Evolutionary conservation across 805 yeast species (phyloP), one percentile per base, ranked within the genome.

Genomic region (Ogataea allantospora): DNA sequence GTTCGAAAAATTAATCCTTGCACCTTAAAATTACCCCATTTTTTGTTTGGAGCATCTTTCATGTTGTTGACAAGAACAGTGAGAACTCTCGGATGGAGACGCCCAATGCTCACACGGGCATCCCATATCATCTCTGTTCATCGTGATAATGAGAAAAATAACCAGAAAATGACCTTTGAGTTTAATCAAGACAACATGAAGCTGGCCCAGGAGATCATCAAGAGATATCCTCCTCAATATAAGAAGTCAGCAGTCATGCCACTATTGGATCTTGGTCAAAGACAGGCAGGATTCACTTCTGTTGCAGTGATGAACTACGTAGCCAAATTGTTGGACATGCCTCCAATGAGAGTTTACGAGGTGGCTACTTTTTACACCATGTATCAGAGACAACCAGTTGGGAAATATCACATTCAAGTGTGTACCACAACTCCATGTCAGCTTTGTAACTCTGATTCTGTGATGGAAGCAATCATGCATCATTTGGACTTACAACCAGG

Each of bases 381-480:
- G 95, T 86, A 80, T 69, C 83, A 83, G 67, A 77, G 93, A 62
- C 71, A 75, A 48, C 95, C 95, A 33, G 79, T 87, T 75, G 95
- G 95, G 43, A 84, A 85, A 58, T 83, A 75, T 60, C 84, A 83
- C 59, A 66, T 86, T 38, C 95, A 86, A 62, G 81, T 87, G 27
- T 86, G 95, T 66, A 87, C 95, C 41, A 86, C 95, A 30, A 86
- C 95, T 12, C 93, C 95, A 23, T 86, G 95, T 63, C 88, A 82
- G 67, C 73, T 86, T 50, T 81, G 95, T 63, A 86, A 86, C 26
- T 79, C 87, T 10, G 95, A 86, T 56, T 78, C 73, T n/a, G 74
- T 86, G 44, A 81, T 85, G 76, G 73, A 75, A 34, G 83, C 91
- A 23, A 73, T 85, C 40, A 71, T 75, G 55, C 63, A 67, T 27